Evolutionary conservation across 495 filamentous ascomycete species (phyloP), one percentile per base, ranked within the genome.

Genomic region (Neurospora sp.): DNA sequence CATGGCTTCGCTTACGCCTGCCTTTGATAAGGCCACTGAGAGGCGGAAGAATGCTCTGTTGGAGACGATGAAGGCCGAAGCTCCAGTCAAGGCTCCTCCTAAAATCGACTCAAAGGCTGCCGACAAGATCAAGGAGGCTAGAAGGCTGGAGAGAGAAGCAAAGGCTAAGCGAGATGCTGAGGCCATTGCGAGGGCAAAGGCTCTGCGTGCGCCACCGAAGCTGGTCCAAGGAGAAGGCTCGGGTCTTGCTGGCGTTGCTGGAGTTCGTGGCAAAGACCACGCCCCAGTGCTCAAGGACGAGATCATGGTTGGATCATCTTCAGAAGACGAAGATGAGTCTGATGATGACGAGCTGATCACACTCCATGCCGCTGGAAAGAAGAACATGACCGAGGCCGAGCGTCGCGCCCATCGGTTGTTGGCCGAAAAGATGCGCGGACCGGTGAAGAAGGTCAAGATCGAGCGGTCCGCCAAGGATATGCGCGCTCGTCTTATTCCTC

Each of bases 281-380:
- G 74, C 78, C 4, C 79, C 79, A 9, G 75, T 86, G 4, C 85
- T 89, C 70, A 90, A 89, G 68, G 90, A 92, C 71, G 92, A 93
- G 74, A 93, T 97, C 82, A 97, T 97, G 93, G 91, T 97, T 35
- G 92, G 93, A 69, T 91, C 90, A n/a, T 91, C 91, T 41, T 91
- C 91, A 8, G 92, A 94, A 75, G 90, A 89, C 48, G 89, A 89
- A 74, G 89, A 89, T 76, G 88, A 90, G 75, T 86, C 88, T 3
- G 85, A 84, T 37, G 82, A 82, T 1, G 85, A 87, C 69, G 85
- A 86, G 68, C 75, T 83, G 12, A 79, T 81, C 12, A 75, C 22
- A 3, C 68, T 78, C 53, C 85, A 90, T 38, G 90, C 90, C 77
- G 79, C 74, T 39, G 74, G 61, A 39, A 78, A 72, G 74, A 80